Evolutionary conservation across 164 flowering plant genomes (phyloP), one percentile per base, ranked within the genome.

Genomic region (Kingdonia uniflora): DNA sequence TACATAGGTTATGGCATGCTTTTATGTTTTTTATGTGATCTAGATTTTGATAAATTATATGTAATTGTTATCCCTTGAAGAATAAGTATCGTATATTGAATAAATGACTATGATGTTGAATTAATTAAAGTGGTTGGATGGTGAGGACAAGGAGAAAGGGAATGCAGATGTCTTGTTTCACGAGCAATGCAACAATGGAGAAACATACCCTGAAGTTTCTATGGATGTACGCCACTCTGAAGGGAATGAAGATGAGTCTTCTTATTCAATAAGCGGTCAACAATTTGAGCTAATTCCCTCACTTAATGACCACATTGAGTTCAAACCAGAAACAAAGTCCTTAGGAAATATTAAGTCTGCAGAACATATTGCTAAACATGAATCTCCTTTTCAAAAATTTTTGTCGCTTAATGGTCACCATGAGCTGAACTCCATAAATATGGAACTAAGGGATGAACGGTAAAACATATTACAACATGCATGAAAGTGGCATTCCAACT

Each of bases 91-190:
- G n/a, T n/a, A n/a, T n/a, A n/a, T n/a, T n/a, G n/a, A n/a, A n/a
- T n/a, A n/a, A n/a, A n/a, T n/a, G n/a, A n/a, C n/a, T n/a, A n/a
- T n/a, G n/a, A n/a, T n/a, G n/a, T n/a, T n/a, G n/a, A n/a, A n/a
- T n/a, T n/a, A n/a, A n/a, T n/a, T n/a, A n/a, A n/a, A n/a, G n/a
- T n/a, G n/a, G n/a, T 55, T 46, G 20, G 57, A 14, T 54, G 61
- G 25, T 63, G 71, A 81, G 80, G 74, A 60, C 63, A 80, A 66
- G 53, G 74, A 68, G 45, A 39, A 56, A 21, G 71, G 64, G 35
- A 58, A 38, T 33, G 33, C 56, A 17, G 69, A 61, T 46, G 19
- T 39, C 17, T 15, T 58, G 42, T 39, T 48, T 55, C 60, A 51
- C 51, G 72, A 67, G 42, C 65, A 62, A 56, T 54, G 25, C 19